Percentiles rank a stretch among this genome's conserved stretches.
These are phyloP conservation scores for Rhynchospora breviuscula DNA, from an alignment of 176 grass and related monocot species.

Conservation along the genomic window DNA sequence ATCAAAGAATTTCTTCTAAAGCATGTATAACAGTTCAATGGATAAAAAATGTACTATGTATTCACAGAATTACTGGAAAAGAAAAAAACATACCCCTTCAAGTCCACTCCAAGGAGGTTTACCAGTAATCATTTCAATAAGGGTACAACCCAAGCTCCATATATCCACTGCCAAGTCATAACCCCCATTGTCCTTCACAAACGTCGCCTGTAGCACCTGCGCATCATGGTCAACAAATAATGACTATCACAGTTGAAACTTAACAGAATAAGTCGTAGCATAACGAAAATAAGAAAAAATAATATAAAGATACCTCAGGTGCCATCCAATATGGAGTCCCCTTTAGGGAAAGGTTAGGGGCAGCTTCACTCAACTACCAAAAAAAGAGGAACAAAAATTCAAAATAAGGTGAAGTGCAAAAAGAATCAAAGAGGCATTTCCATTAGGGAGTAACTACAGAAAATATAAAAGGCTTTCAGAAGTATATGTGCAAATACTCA, in stretches of 20 bases:
- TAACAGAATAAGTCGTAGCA: constrained; percentile 7
- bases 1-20: constrained; percentile 19
- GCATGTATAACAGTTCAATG: constrained; percentile 25
- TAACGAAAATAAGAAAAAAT: constrained; percentile 11
- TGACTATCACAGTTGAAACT: background rate
- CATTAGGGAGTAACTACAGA: background rate
- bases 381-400: constrained; percentile 24
- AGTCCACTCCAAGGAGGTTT: constrained; percentile 94
- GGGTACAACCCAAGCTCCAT: constrained; percentile 97
- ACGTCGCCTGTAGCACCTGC: constrained; percentile 87
- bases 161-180: constrained; percentile 94
- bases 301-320: constrained; percentile 56
- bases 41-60: background rate
- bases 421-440: constrained; percentile 1
- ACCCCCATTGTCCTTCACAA: constrained; percentile 48
- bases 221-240: constrained; percentile 22
- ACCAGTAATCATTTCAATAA: constrained; percentile 90
- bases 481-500: constrained; percentile 34
- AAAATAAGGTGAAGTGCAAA: constrained; percentile 10
- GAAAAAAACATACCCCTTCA: constrained; percentile 75
- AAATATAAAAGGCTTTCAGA: background rate
- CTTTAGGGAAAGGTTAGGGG: constrained; percentile 73
- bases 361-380: constrained; percentile 63
- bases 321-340: constrained; percentile 99
- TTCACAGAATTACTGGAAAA: constrained; percentile 1